Percentiles rank a stretch among this genome's conserved stretches.
phyloP scores from a whole-genome alignment of 2,329 filamentous ascomycete species.

The Aspergillus flavus region DNA sequence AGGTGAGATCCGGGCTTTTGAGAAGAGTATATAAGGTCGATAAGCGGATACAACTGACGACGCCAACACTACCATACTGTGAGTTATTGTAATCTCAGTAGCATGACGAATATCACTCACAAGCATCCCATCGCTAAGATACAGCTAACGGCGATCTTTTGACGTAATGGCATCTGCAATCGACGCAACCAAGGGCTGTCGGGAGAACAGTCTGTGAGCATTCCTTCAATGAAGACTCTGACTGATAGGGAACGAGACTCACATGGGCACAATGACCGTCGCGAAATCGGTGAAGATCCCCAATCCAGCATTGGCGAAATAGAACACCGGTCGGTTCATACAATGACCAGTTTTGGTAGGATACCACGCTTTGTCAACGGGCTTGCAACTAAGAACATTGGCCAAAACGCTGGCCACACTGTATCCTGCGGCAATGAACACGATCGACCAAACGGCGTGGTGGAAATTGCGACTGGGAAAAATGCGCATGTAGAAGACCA shows the following conservation, averaged over 20 bases:
- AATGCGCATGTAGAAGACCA: conserved; percentile 33
- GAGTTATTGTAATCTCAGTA: neutral
- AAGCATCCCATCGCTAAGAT: conserved; percentile 34
- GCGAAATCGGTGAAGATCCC: conserved; percentile 33
- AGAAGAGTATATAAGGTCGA: conserved; percentile 25
- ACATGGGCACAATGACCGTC: conserved; percentile 34
- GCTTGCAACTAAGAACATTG: conserved; percentile 31
- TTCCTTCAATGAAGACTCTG: too few relatives aligned
- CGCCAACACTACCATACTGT: conserved; percentile 24
- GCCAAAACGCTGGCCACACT: conserved; percentile 30
- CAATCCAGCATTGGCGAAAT: conserved; percentile 32
- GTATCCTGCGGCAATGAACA: conserved; percentile 30
- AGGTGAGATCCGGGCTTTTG: conserved; percentile 28
- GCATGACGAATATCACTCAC: conserved; percentile 18
- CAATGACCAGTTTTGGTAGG: conserved; percentile 24
- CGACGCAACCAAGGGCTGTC: conserved; percentile 30
- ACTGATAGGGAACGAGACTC: conserved; percentile 5
- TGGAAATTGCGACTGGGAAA: conserved; percentile 32
- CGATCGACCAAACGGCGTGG: conserved; percentile 24
- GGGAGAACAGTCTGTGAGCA: neutral
- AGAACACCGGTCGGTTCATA: conserved; percentile 32
- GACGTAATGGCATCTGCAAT: conserved; percentile 32
- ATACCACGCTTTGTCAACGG: conserved; percentile 31
- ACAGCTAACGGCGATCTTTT: conserved; percentile 32
- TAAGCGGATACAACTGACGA: conserved; percentile 34